These are phyloP conservation scores for Globisporangium yorkense DNA, from an alignment of 352 stramenopile genomes.

Conservation along the genomic window DNA sequence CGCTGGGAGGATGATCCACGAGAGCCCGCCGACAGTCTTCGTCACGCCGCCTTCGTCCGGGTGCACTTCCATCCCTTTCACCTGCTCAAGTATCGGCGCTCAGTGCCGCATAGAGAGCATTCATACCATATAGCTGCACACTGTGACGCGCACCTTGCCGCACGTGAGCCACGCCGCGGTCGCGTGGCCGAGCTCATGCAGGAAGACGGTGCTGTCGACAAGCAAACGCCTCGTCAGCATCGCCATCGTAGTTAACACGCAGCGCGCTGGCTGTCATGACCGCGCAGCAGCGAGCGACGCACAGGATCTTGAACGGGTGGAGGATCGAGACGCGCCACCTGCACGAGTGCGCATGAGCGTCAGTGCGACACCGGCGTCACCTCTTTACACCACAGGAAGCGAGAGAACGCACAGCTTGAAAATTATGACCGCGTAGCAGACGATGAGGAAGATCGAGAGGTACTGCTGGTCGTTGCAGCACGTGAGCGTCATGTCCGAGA, in stretches of 20 bases:
- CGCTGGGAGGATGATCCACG: slow-evolving; percentile 71
- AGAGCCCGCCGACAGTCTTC: slow-evolving; percentile 64
- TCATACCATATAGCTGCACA: background rate
- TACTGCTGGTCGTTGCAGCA: slow-evolving; percentile 89
- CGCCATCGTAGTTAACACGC: too few relatives aligned
- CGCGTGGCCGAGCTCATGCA: slow-evolving; percentile 83
- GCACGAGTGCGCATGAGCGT: slow-evolving; percentile 7
- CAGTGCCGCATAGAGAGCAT: background rate
- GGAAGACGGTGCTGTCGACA: slow-evolving; percentile 64
- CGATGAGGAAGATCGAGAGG: slow-evolving; percentile 85
- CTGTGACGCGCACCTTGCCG: slow-evolving; percentile 37
- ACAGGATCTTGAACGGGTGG: slow-evolving; percentile 88
- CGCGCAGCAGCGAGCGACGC: slow-evolving; percentile 15
- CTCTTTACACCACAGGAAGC: background rate
- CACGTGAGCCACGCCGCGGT: slow-evolving; percentile 83
- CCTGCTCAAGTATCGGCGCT: slow-evolving; percentile 16
- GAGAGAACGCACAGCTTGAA: slow-evolving; percentile 64
- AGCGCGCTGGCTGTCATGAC: background rate
- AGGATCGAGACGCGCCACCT: slow-evolving; percentile 83
- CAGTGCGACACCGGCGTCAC: too few relatives aligned
- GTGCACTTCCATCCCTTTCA: slow-evolving; percentile 87
- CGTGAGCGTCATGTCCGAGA: slow-evolving; percentile 54
- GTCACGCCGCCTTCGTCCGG: slow-evolving; percentile 85
- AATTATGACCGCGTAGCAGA: slow-evolving; percentile 79
- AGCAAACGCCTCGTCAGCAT: background rate